phyloP scores from a whole-genome alignment of 1,284 basidiomycete species.

The Boletus smithii region DNA sequence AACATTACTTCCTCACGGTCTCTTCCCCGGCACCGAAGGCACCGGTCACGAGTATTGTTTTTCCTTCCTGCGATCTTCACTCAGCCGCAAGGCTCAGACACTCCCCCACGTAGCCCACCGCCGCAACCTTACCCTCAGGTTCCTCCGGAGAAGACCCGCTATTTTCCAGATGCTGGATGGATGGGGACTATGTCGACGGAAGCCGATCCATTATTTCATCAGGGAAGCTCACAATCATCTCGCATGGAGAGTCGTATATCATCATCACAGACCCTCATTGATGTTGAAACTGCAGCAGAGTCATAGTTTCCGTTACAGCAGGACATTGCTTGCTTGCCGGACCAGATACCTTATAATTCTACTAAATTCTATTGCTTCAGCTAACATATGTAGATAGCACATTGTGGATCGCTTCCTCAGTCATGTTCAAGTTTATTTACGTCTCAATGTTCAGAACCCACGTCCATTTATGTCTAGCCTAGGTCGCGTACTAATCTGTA shows the following conservation, averaged over 20 bases:
- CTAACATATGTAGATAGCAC: constrained; percentile 24
- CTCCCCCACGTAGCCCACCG: constrained; percentile 34
- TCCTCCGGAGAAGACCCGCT: constrained; percentile 38
- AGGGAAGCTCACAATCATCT: constrained; percentile 33
- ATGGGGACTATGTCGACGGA: constrained; percentile 26
- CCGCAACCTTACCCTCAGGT: constrained; percentile 29
- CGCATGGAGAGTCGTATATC: constrained; percentile 30
- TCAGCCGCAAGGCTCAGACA: constrained; percentile 48
- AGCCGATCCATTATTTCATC: constrained; percentile 23
- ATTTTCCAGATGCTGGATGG: constrained; percentile 22
- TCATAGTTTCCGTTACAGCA: constrained; percentile 19
- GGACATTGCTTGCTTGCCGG: constrained; percentile 11
- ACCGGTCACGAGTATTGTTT: constrained; percentile 62
- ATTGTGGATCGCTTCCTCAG: constrained; percentile 7
- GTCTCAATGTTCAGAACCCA: constrained; percentile 1
- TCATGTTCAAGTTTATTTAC: constrained; percentile 18
- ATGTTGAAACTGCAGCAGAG: constrained; percentile 26
- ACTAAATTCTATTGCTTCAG: constrained; percentile 35
- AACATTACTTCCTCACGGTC: constrained; percentile 40
- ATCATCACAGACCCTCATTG: constrained; percentile 31
- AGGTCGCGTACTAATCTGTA: too few species aligned
- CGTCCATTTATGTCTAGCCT: constrained; percentile 6
- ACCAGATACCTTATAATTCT: constrained; percentile 29
- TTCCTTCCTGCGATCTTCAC: constrained; percentile 81
- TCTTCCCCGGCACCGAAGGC: constrained; percentile 44